Base-by-base conservation (phyloP, 495 filamentous ascomycete species). In the Echria macrotheca region DNA sequence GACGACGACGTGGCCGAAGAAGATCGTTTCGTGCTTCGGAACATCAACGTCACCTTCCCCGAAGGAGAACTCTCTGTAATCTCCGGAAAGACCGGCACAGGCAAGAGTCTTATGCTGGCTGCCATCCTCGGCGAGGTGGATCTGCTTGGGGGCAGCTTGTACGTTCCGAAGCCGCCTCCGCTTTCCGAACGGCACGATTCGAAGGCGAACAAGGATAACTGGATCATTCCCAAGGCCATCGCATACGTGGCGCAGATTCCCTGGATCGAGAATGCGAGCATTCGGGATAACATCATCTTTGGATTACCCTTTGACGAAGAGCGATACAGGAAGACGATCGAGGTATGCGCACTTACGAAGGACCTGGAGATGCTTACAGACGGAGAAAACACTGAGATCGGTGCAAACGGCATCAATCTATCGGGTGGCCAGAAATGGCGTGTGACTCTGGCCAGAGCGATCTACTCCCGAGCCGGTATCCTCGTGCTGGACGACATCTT, bases 401-500 rank as follows among this genome's bases (percentile, higher is more conserved):
- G 81, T 12, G 82, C 85, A 0, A 88, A 91, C 48, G 88, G 88
- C 10, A 84, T 93, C 57, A 93, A 91, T 57, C 66, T 94, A 3
- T 88, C 84, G 53, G 88, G 88, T 52, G 88, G 88, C 10, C 88
- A 94, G 61, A 77, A 82, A 57, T 94, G 88, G 88, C 72, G 88
- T 36, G 70, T 93, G 24, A 83, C 86, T 3, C 80, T 94, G 47
- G 88, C 86, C 2, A 66, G 88, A 22, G 87, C 88, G 6, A 67
- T 91, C 23, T 93, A 94, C 60, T 89, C 85, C 2, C 71, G 88
- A 1, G 88, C 88, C 4, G 84, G 85, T 0, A 84, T 89, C 47
- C 73, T 94, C 0, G 70, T 94, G 18, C 67, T 94, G 41, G 88
- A 94, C 57, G 88, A 94, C 57, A 91, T 94, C 31, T 94, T 94